A percentile compares a stretch with the other conserved stretches of the same genome.
Conservation (phyloP, 2,329 filamentous ascomycete genomes). For the Eutypa lata region DNA sequence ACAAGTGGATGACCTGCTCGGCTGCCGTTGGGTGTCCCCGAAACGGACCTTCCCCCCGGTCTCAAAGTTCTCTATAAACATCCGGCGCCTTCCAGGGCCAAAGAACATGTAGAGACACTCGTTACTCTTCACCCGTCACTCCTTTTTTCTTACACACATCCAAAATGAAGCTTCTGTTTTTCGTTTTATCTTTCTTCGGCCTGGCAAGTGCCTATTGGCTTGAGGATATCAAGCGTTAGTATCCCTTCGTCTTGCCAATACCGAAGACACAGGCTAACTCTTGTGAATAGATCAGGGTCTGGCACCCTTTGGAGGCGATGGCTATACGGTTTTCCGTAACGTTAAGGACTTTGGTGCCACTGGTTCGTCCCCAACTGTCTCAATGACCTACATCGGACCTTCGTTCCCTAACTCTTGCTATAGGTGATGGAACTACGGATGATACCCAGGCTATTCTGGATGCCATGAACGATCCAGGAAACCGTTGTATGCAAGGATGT, state of each 20-base stretch:
- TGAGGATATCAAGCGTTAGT: conserved; percentile 24
- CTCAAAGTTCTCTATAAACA: background rate
- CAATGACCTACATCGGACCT: background rate
- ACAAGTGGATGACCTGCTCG: background rate
- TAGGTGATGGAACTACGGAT: conserved; percentile 42
- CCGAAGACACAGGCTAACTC: conserved; percentile 6
- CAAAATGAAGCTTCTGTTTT: conserved; percentile 28
- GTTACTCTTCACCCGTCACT: background rate
- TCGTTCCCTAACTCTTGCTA: conserved; percentile 6
- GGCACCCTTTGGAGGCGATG: conserved; percentile 37
- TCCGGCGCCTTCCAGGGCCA: background rate
- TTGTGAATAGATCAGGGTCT: conserved; percentile 35
- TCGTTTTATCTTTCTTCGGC: conserved; percentile 26
- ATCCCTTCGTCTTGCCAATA: too few relatives aligned
- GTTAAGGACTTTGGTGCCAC: conserved; percentile 45
- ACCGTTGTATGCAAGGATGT: conserved; percentile 40
- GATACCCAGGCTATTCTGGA: conserved; percentile 44
- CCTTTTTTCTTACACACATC: conserved; percentile 1
- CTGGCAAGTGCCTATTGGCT: conserved; percentile 32
- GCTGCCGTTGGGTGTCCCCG: background rate
- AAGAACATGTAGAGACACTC: background rate
- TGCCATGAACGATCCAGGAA: conserved; percentile 38
- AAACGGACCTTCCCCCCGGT: background rate
- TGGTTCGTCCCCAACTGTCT: conserved; percentile 23
- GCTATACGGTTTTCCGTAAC: conserved; percentile 45